Conservation (phyloP, 768 basidiomycete species). For the Boletus sp. region DNA sequence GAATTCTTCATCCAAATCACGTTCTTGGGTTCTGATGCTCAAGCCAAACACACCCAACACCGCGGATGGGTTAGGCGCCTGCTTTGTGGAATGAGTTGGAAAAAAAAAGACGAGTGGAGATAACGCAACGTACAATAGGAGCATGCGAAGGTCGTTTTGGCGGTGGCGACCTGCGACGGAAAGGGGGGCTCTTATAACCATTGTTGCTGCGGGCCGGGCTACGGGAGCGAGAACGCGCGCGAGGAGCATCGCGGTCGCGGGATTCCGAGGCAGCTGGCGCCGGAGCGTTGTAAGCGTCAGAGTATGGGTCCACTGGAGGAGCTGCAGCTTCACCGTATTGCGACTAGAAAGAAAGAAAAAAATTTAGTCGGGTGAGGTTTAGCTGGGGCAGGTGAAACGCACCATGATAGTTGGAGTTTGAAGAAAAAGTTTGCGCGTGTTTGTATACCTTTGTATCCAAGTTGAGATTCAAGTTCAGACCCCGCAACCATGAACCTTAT, state of each 20-base stretch:
- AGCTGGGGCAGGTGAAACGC: conserved; percentile 18
- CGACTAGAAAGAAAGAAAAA: conserved; percentile 16
- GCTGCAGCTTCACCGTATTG: conserved; percentile 66
- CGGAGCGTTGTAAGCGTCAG: conserved; percentile 75
- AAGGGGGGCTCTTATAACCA: conserved; percentile 56
- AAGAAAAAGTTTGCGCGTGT: conserved; percentile 40
- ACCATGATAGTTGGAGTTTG: conserved; percentile 70
- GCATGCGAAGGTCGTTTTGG: conserved; percentile 67
- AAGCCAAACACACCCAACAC: conserved; percentile 98
- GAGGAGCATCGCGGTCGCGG: conserved; percentile 52
- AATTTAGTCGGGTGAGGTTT: not conserved
- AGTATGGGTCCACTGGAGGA: conserved; percentile 71
- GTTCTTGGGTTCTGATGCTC: conserved; percentile 90
- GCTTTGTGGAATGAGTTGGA: conserved; percentile 41
- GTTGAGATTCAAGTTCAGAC: conserved; percentile 26
- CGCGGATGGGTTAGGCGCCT: conserved; percentile 84
- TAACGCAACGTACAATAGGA: conserved; percentile 56
- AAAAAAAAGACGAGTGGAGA: conserved; percentile 6
- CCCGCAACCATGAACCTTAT: conserved; percentile 36
- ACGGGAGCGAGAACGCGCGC: conserved; percentile 74
- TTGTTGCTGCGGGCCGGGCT: conserved; percentile 56
- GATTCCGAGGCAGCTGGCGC: conserved; percentile 44
- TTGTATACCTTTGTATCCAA: conserved; percentile 36
- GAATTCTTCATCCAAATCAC: conserved; percentile 94
- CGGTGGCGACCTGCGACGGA: conserved; percentile 55